phyloP scores from a whole-genome alignment of 2,329 filamentous ascomycete genomes.

The Colletotrichum sp. region DNA sequence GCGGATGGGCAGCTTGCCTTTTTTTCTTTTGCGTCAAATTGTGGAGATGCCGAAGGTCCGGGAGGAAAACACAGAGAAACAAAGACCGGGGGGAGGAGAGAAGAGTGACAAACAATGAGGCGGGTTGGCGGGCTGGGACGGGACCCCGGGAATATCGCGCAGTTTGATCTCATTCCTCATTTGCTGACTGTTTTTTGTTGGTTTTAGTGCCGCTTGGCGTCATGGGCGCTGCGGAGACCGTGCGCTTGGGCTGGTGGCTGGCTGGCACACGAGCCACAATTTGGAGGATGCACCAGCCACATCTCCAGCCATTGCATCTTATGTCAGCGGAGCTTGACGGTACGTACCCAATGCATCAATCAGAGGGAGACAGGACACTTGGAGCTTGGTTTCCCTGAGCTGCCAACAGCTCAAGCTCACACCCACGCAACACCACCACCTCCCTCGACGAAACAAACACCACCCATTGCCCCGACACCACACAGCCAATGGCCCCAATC shows the following conservation, averaged over 20 bases:
- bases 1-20: background rate
- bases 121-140: background rate
- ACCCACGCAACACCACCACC: background rate
- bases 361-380: slow-evolving; percentile 9
- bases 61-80: background rate
- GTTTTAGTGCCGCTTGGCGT: background rate
- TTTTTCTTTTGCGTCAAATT: background rate
- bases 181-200: background rate
- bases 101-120: background rate
- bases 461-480: background rate
- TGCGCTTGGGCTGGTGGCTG: background rate
- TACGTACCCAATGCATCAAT: background rate
- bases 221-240: background rate
- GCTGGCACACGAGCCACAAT: background rate
- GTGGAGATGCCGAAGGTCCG: slow-evolving; percentile 20
- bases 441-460: background rate
- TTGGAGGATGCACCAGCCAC: fast-evolving
- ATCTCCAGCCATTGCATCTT: fast-evolving
- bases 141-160: background rate
- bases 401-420: background rate
- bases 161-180: background rate
- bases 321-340: background rate
- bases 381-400: background rate
- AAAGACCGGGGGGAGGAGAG: background rate
- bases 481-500: background rate